phyloP scores from a whole-genome alignment of 2,329 filamentous ascomycete species.

The Microcera coccophila region DNA sequence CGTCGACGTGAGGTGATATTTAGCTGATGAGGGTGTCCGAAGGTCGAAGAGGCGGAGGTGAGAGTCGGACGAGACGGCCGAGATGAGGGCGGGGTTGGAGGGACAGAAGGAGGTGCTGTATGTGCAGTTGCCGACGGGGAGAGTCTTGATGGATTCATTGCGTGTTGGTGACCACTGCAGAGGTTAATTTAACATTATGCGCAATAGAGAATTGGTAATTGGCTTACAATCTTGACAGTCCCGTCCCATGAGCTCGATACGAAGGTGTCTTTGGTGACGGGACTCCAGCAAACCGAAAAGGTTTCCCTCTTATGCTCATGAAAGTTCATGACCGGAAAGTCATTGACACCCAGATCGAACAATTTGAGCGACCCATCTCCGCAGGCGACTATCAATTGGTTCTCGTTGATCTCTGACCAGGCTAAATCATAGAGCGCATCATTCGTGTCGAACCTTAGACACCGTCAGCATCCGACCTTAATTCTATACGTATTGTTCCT shows the following conservation, averaged over 20 bases:
- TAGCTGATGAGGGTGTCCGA: slow-evolving; percentile 76
- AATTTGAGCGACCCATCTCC: slow-evolving; percentile 94
- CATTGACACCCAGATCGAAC: slow-evolving; percentile 75
- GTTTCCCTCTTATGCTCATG: slow-evolving; percentile 91
- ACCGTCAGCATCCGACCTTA: background rate
- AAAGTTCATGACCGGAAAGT: slow-evolving; percentile 88
- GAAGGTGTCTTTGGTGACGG: slow-evolving; percentile 86
- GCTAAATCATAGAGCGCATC: slow-evolving; percentile 92
- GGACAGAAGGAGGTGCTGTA: slow-evolving; percentile 92
- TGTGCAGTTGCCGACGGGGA: slow-evolving; percentile 89
- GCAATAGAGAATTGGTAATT: background rate
- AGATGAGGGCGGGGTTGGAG: slow-evolving; percentile 79
- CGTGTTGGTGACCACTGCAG: slow-evolving; percentile 77
- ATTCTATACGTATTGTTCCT: too few species aligned
- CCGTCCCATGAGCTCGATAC: slow-evolving; percentile 94
- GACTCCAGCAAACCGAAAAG: slow-evolving; percentile 89
- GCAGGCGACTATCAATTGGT: slow-evolving; percentile 82
- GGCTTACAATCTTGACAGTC: slow-evolving; percentile 75
- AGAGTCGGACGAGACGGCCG: slow-evolving; percentile 83
- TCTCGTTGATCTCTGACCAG: slow-evolving; percentile 96
- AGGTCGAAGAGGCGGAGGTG: slow-evolving; percentile 90
- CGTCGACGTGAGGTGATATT: slow-evolving; percentile 78
- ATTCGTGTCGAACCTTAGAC: slow-evolving; percentile 84
- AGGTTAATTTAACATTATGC: slow-evolving; percentile 6
- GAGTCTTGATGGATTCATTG: slow-evolving; percentile 69